Percentiles rank a stretch among this genome's conserved stretches.
Conservation (phyloP, 1,284 basidiomycete genomes). For the Leccinum huronense region DNA sequence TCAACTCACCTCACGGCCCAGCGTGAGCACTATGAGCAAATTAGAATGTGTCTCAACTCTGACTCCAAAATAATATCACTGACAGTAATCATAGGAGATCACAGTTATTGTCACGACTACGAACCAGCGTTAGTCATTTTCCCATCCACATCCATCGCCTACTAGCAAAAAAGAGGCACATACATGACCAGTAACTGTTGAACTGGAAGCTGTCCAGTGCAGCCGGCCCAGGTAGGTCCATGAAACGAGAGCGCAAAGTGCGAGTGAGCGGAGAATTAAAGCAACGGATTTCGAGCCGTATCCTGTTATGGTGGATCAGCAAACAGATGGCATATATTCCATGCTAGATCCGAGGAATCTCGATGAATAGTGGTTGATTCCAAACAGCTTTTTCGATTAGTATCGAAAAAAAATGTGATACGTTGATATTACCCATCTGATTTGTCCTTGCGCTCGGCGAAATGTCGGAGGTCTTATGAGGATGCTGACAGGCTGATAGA, state of each 20-base stretch:
- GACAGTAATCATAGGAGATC: constrained; percentile 9
- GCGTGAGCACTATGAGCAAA: constrained; percentile 4
- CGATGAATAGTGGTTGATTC: not conserved
- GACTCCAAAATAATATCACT: constrained; percentile 1
- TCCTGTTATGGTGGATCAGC: not conserved
- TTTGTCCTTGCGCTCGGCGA: not conserved
- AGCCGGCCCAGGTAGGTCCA: not conserved
- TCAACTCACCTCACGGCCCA: constrained; percentile 10
- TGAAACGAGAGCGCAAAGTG: not conserved
- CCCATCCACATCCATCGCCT: not conserved
- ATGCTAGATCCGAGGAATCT: not conserved
- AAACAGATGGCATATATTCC: not conserved
- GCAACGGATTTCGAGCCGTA: not conserved
- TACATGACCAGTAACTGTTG: constrained; percentile 3
- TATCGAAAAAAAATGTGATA: not conserved
- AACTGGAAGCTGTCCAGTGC: not conserved
- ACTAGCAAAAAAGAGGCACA: not conserved
- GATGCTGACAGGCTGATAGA: not conserved
- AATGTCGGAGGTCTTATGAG: not conserved
- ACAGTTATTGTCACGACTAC: constrained; percentile 5
- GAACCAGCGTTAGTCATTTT: not conserved
- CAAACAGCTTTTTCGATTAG: not conserved
- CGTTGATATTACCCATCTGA: not conserved
- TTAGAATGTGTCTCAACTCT: not conserved
- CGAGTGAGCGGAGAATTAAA: not conserved